A percentile compares a stretch with the other conserved stretches of the same genome.
Conservation (phyloP, 2,329 filamentous ascomycete genomes). For the Xylaria sp. region DNA sequence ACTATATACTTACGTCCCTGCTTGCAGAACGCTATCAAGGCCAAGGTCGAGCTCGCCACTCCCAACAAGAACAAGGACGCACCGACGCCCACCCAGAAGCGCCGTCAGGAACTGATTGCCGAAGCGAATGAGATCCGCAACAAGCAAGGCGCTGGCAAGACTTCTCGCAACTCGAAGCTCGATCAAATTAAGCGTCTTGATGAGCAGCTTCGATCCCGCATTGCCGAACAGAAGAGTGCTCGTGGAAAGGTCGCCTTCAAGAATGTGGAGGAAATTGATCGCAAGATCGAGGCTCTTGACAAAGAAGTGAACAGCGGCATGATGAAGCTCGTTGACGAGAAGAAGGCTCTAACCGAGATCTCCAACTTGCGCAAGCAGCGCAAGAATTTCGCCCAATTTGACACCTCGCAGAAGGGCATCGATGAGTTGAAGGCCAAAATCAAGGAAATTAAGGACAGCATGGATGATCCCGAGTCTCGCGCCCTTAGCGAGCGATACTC, state of each 20-base stretch:
- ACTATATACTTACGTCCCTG: slow-evolving; percentile 25
- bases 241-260: slow-evolving; percentile 84
- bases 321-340: slow-evolving; percentile 97
- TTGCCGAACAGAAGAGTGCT: slow-evolving; percentile 85
- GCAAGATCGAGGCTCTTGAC: slow-evolving; percentile 79
- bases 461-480: slow-evolving; percentile 91
- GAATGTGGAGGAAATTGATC: slow-evolving; percentile 84
- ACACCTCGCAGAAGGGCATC: slow-evolving; percentile 86
- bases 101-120: slow-evolving; percentile 81
- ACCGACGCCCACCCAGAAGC: slow-evolving; percentile 80
- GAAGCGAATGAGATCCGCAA: slow-evolving; percentile 84
- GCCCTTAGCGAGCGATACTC: slow-evolving; percentile 86
- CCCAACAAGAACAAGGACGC: slow-evolving; percentile 78
- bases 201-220: slow-evolving; percentile 82
- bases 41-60: slow-evolving; percentile 83
- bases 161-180: slow-evolving; percentile 74
- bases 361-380: slow-evolving; percentile 83
- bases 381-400: slow-evolving; percentile 88
- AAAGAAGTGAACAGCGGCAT: slow-evolving; percentile 85
- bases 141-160: slow-evolving; percentile 88
- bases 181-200: slow-evolving; percentile 94
- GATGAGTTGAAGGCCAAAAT: slow-evolving; percentile 87
- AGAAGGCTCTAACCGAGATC: slow-evolving; percentile 86
- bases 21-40: slow-evolving; percentile 78
- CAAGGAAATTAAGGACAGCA: slow-evolving; percentile 82